Evolutionary conservation across 1,284 basidiomycete species (phyloP).

Genomic region (Tylopilus sp.): DNA sequence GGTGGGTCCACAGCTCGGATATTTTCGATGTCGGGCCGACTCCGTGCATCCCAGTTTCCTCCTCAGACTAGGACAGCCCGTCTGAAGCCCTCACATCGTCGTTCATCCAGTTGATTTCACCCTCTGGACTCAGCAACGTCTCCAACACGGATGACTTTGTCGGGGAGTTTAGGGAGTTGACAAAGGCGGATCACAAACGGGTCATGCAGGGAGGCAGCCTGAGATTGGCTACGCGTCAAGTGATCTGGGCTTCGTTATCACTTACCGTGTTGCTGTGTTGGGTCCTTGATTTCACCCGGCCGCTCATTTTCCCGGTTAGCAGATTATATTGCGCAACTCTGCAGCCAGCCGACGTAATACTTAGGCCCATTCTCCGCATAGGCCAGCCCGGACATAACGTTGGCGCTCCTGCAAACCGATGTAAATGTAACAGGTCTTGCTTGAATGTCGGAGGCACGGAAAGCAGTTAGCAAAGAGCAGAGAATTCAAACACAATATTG

Average conservation of each 20-base stretch:
- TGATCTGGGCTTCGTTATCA: constrained; percentile 60
- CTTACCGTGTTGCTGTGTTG: constrained; percentile 24
- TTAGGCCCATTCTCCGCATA: no score
- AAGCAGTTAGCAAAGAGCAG: not conserved
- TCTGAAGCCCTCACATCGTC: constrained; percentile 79
- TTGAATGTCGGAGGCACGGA: no score
- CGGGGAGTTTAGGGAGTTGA: constrained; percentile 77
- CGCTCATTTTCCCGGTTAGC: constrained; percentile 20
- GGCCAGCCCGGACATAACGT: no score
- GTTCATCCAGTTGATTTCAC: constrained; percentile 63
- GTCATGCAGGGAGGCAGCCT: constrained; percentile 85
- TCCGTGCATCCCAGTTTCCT: constrained; percentile 72
- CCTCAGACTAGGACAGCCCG: constrained; percentile 81
- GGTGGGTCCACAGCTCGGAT: constrained; percentile 41
- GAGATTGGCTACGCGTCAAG: constrained; percentile 80
- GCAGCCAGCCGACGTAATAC: no score
- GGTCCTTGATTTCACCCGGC: constrained; percentile 28
- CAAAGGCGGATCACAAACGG: constrained; percentile 87
- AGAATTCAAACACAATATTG: not conserved
- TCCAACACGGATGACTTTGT: constrained; percentile 83
- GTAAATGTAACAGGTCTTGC: no score
- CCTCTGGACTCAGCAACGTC: constrained; percentile 38
- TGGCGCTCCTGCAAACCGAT: no score
- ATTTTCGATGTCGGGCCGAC: constrained; percentile 9
- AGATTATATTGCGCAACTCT: no score